A percentile compares a stretch with the other conserved stretches of the same genome.
Conservation (phyloP, 345 rosid species). For the Clausena lansium region DNA sequence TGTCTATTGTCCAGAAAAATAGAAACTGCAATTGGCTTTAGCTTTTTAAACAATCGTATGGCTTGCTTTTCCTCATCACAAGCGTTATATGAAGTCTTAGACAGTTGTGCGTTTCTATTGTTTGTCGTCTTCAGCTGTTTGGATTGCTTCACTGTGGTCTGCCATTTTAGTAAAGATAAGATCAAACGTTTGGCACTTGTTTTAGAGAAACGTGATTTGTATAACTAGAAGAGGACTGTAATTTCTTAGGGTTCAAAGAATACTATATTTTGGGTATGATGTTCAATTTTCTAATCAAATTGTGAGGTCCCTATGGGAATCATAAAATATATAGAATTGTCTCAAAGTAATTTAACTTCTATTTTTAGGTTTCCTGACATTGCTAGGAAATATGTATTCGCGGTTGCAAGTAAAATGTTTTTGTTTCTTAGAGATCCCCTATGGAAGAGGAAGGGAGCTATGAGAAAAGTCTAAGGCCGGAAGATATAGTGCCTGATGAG, state of each 20-base stretch:
- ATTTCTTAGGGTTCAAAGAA: neutral
- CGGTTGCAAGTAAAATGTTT: constrained; percentile 16
- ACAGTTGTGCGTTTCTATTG: neutral
- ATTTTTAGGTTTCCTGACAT: constrained; percentile 2
- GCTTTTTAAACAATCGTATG: neutral
- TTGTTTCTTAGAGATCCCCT: constrained; percentile 58
- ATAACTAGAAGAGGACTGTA: neutral
- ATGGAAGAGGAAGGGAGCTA: constrained; percentile 79
- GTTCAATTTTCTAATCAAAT: neutral
- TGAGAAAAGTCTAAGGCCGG: constrained; percentile 65
- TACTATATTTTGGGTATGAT: neutral
- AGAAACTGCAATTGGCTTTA: neutral
- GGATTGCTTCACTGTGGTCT: neutral
- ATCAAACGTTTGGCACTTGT: neutral
- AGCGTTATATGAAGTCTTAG: neutral
- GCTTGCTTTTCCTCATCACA: neutral
- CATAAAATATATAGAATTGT: neutral
- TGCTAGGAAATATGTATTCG: neutral
- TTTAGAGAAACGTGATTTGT: neutral
- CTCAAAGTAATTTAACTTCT: constrained; percentile 1
- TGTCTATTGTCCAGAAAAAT: neutral
- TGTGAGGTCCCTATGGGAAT: neutral
- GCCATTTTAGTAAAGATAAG: neutral
- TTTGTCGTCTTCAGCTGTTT: neutral
- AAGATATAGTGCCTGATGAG: constrained; percentile 78